Conservation (phyloP, 2,329 filamentous ascomycete genomes). For the Corniculantispora saksenae region DNA sequence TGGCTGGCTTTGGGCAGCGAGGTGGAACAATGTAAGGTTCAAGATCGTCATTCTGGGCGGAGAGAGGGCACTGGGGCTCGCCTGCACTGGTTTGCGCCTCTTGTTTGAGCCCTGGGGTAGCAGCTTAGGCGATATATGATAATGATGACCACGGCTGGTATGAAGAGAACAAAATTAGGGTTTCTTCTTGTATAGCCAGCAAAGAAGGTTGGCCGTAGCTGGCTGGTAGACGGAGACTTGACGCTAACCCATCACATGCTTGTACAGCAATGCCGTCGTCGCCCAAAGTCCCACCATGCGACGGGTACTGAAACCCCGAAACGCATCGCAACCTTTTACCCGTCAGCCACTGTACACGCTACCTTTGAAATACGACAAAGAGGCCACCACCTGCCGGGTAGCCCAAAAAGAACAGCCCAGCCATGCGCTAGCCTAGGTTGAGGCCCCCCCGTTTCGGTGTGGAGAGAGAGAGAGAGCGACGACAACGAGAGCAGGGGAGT, state of each 20-base stretch:
- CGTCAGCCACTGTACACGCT: not conserved
- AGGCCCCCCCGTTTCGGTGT: conserved; percentile 1
- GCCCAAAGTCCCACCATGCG: not conserved
- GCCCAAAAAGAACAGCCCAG: not conserved
- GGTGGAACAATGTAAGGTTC: not conserved
- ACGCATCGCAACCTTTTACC: too few relatives aligned
- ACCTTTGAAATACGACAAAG: not conserved
- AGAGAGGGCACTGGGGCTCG: not conserved
- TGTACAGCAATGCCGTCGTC: not conserved
- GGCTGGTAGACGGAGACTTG: not conserved
- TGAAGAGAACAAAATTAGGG: too few relatives aligned
- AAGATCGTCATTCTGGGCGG: not conserved
- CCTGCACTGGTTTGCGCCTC: not conserved
- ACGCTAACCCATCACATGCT: conserved; percentile 5
- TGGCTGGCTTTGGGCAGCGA: too few relatives aligned
- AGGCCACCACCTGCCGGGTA: not conserved
- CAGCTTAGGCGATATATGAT: not conserved
- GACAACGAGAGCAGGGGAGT: not conserved
- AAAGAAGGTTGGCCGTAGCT: not conserved
- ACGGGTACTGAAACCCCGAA: not conserved
- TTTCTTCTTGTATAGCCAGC: not conserved
- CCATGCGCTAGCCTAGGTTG: not conserved
- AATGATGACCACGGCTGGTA: not conserved
- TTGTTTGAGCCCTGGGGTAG: not conserved
- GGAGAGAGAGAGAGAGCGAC: not conserved